Percentiles rank a stretch among this genome's conserved stretches.
Conservation (phyloP, 208 protist genomes). For the Trypanosoma vivax region DNA sequence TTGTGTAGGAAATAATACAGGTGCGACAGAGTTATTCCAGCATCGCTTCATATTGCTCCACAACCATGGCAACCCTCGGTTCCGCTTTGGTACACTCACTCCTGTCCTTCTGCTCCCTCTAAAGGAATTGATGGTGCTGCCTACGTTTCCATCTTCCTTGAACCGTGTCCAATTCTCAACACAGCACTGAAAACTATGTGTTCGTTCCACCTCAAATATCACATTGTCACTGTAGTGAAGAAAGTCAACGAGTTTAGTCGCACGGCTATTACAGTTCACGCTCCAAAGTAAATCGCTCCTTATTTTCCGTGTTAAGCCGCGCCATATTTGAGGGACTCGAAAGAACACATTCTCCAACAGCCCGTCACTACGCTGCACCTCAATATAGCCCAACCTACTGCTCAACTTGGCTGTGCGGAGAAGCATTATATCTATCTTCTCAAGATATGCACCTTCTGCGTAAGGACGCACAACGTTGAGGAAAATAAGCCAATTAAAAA, state of each 20-base stretch:
- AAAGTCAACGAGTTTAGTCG: slow-evolving; percentile 76
- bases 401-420: slow-evolving; percentile 27
- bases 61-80: neutral
- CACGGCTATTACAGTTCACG: slow-evolving; percentile 65
- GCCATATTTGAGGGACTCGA: slow-evolving; percentile 65
- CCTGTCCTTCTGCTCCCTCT: too few relatives aligned
- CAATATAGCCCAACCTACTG: slow-evolving; percentile 56
- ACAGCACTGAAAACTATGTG: slow-evolving; percentile 36
- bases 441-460: slow-evolving; percentile 24
- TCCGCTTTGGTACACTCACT: neutral
- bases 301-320: slow-evolving; percentile 49
- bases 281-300: slow-evolving; percentile 67
- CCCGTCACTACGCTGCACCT: slow-evolving; percentile 58
- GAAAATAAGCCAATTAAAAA: slow-evolving; percentile 83
- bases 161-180: slow-evolving; percentile 41
- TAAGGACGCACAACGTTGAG: slow-evolving; percentile 42
- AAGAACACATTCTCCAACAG: slow-evolving; percentile 78
- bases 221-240: slow-evolving; percentile 71
- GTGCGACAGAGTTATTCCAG: slow-evolving; percentile 59
- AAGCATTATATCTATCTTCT: slow-evolving; percentile 43
- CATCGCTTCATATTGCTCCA: slow-evolving; percentile 5
- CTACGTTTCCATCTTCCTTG: neutral
- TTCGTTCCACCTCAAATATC: slow-evolving; percentile 76
- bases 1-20: slow-evolving; percentile 35
- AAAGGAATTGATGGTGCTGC: neutral